phyloP scores from a whole-genome alignment of 176 grass and related monocot species.

The Musa schizocarpa region DNA sequence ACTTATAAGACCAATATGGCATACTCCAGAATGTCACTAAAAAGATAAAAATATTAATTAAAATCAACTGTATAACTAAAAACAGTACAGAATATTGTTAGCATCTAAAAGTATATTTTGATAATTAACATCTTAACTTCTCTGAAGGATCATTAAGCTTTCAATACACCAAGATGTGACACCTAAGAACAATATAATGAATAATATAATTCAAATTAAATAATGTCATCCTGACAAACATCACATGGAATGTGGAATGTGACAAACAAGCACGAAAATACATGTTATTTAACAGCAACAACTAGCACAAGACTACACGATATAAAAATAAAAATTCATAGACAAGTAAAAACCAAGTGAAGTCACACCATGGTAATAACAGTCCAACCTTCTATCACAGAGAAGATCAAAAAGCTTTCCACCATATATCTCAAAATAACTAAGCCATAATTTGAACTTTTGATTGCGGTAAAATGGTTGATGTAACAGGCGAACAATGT shows the following conservation, averaged over 20 bases:
- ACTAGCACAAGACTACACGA: too few relatives aligned
- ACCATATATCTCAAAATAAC: conserved; percentile 98
- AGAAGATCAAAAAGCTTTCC: conserved; percentile 99
- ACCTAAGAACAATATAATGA: neutral
- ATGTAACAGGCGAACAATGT: conserved; percentile 71
- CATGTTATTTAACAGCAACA: neutral
- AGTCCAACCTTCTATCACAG: conserved; percentile 74
- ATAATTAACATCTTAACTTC: neutral
- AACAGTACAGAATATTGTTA: neutral
- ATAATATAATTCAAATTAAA: neutral
- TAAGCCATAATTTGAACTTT: conserved; percentile 98
- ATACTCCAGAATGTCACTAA: neutral
- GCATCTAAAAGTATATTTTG: neutral
- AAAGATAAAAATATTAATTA: neutral
- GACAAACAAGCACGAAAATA: neutral
- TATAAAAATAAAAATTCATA: neutral
- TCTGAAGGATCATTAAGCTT: neutral
- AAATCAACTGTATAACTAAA: neutral
- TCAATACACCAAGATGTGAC: neutral
- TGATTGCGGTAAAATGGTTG: conserved; percentile 76
- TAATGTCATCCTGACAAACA: neutral
- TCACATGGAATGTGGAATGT: neutral
- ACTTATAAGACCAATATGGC: neutral
- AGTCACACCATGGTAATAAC: conserved; percentile 1
- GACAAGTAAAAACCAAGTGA: neutral